Base-by-base conservation (phyloP, 1,284 basidiomycete species). In the Boletus mariae region DNA sequence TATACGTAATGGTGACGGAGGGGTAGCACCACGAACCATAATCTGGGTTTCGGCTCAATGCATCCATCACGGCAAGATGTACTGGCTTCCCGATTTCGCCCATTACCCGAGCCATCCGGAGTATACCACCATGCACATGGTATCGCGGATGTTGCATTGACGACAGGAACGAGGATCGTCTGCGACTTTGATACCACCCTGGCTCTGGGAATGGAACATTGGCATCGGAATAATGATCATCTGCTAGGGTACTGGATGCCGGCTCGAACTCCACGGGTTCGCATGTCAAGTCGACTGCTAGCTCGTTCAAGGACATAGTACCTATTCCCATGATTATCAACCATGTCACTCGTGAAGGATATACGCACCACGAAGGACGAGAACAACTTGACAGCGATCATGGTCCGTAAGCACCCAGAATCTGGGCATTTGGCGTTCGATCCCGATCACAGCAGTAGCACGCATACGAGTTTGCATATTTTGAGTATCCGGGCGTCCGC, bases 371-470 rank as follows among this genome's bases (percentile, higher is more conserved):
- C 87, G 75, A 40, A 90, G 73, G 35, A 91, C 85, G 37, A 91
- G 78, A 2, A 91, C 85, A 45, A 91, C 79, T 65, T 91, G 84
- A 10, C 71, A 73, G 40, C 89, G 75, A 32, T 76, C 76, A 64
- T 91, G 85, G 64, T 91, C 88, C 0, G 86, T 87, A 31, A 91
- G 74, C 1, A 91, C 84, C 87, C 88, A 91, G 67, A 86, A 91
- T 41, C 88, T 76, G 2, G 88, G 89, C 82, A 90, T 85, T 57
- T 83, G 76, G 54, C 80, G 78, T 59, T 86, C 83, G 47, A 79
- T 73, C n/a, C 87, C 85, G 32, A 85, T 76, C 34, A 84, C 77
- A 47, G 79, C 76, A 26, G 71, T 78, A n/a, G 72, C 69, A 53
- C 72, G 75, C 67, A 76, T 70, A 48, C 70, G 72, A n/a, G 62